Base-by-base conservation (phyloP, 23 red algal genomes). In the Gracilariopsis chorda region DNA sequence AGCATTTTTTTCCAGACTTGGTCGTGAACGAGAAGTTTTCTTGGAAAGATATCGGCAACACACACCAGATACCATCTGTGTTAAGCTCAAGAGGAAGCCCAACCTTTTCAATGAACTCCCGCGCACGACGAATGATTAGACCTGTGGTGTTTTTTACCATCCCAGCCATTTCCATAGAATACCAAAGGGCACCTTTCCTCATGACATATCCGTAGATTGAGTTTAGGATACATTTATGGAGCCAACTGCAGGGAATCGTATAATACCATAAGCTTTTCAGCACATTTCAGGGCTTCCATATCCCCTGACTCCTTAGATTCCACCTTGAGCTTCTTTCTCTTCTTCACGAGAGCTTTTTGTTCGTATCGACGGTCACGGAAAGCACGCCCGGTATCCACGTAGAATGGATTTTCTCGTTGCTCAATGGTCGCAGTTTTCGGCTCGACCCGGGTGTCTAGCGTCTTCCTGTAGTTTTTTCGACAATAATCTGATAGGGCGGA, bases 131-230 rank as follows among this genome's bases (percentile, higher is more conserved):
- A 82, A 99, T 99, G 27, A 99, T 99, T 1, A 84, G 52, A 24
- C 93, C 91, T 28, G 93, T 93, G n/a, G 94, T 99, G 56, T 96
- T 94, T 33, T 93, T 99, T 4, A 99, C 97, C 34, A 99, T 80
- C 7, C 97, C 97, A 7, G 97, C 97, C 97, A 99, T 99, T 63
- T 99, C 97, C 97, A 99, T 99, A 24, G 97, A 99, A 60, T 99
- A 99, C 97, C 97, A 99, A 9, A 93, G 81, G 19, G 93, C 97
- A 13, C 92, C 97, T 25, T 77, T 80, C 25, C 97, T 82, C 97
- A 99, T 99, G 20, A 99, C 93, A 51, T 99, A 99, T 20, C 97
- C 97, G 81, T 99, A 99, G 55, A 99, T 96, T 4, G 93, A 96
- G 75, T 99, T 99, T 47, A 99, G 65, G 45, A 99, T 99, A 78